A percentile compares a stretch with the other conserved stretches of the same genome.
phyloP scores from a whole-genome alignment of 179 eudicot species.

The Heliamphora pulchella region DNA sequence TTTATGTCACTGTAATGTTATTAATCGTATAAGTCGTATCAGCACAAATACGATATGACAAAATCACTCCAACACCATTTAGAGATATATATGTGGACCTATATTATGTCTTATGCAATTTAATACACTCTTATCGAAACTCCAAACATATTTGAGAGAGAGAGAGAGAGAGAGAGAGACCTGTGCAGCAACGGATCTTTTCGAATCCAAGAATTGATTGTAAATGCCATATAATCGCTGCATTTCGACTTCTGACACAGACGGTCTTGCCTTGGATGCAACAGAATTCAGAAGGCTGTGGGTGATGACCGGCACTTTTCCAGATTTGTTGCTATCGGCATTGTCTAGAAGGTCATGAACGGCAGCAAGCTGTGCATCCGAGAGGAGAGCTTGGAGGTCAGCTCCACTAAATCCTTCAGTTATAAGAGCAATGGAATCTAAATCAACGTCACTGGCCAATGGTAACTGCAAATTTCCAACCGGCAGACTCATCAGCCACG shows the following conservation, averaged over 20 bases:
- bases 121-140: no score
- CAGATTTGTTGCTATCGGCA: constrained; percentile 37
- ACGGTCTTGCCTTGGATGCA: constrained; percentile 75
- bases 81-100: no score
- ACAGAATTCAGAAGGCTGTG: constrained; percentile 47
- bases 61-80: no score
- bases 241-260: constrained; percentile 81
- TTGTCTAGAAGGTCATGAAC: constrained; percentile 67
- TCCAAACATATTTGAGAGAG: background rate
- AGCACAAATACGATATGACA: no score
- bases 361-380: constrained; percentile 92
- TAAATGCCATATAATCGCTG: constrained; percentile 64
- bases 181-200: constrained; percentile 72
- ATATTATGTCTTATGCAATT: no score
- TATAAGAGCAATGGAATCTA: constrained; percentile 52
- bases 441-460: constrained; percentile 57
- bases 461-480: constrained; percentile 51
- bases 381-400: constrained; percentile 95
- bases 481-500: background rate
- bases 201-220: constrained; percentile 77
- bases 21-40: no score
- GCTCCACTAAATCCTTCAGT: constrained; percentile 97
- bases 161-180: constrained; percentile 36
- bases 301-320: constrained; percentile 53
- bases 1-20: no score